phyloP scores from a whole-genome alignment of 768 basidiomycete genomes.

The Hysterangium stoloniferum region DNA sequence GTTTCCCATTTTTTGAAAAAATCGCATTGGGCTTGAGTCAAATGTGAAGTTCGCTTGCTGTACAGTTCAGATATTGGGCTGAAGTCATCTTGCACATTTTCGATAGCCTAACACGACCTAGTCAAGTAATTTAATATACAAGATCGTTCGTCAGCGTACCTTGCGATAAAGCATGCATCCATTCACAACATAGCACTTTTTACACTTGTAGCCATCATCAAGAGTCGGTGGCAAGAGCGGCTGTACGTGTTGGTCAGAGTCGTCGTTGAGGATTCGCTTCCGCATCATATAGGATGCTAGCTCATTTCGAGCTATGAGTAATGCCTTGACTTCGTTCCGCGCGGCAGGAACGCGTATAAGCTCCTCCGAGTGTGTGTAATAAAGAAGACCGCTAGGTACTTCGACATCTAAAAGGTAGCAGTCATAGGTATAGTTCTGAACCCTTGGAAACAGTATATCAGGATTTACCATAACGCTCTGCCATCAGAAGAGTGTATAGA shows the following conservation, averaged over 20 bases:
- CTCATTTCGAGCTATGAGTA: constrained; percentile 78
- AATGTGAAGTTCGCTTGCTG: constrained; percentile 70
- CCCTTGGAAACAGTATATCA: not conserved
- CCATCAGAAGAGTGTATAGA: constrained; percentile 86
- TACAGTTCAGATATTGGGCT: constrained; percentile 57
- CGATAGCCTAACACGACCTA: constrained; percentile 47
- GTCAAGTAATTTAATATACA: not conserved
- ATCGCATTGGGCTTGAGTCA: constrained; percentile 52
- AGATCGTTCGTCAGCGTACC: constrained; percentile 30
- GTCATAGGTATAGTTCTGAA: not conserved
- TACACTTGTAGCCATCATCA: constrained; percentile 72
- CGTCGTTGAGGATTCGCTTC: constrained; percentile 23
- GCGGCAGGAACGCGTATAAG: constrained; percentile 75
- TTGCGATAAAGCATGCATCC: constrained; percentile 93
- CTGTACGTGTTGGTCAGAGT: not conserved
- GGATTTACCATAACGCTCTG: constrained; percentile 68
- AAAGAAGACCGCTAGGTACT: constrained; percentile 78
- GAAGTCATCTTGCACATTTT: constrained; percentile 44
- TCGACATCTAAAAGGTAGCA: constrained; percentile 40
- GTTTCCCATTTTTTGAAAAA: constrained; percentile 93
- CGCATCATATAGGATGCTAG: constrained; percentile 71
- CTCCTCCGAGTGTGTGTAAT: constrained; percentile 89
- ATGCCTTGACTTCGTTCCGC: constrained; percentile 75
- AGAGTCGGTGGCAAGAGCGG: constrained; percentile 82
- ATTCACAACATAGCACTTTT: constrained; percentile 74